These are phyloP conservation scores for Linum usitatissimum DNA, from an alignment of 345 rosid genomes.

Conservation along the genomic window DNA sequence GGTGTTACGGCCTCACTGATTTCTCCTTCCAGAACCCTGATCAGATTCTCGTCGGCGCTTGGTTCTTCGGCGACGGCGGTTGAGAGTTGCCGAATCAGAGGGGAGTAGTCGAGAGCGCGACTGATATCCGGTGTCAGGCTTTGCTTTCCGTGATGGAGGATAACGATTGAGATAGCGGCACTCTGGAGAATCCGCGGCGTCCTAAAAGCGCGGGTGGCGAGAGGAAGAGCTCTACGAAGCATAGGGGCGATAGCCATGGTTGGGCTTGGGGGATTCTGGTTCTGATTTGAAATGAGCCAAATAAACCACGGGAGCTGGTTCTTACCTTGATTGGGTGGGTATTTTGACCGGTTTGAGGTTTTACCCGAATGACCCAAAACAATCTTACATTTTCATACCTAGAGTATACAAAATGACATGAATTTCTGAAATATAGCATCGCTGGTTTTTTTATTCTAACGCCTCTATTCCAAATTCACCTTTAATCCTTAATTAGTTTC, in stretches of 20 bases:
- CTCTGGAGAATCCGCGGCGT: neutral
- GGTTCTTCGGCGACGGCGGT: neutral
- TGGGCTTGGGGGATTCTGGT: neutral
- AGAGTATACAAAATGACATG: no score
- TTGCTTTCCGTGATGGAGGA: neutral
- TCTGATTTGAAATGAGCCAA: neutral
- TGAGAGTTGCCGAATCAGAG: neutral
- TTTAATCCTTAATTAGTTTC: no score
- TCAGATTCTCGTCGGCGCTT: neutral
- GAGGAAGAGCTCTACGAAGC: neutral
- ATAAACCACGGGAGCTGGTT: no score
- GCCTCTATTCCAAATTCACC: no score
- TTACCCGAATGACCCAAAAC: no score
- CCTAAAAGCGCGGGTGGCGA: neutral
- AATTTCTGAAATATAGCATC: no score
- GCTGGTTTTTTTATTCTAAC: no score
- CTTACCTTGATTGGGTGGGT: no score
- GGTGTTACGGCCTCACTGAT: neutral
- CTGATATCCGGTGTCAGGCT: neutral
- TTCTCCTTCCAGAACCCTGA: neutral
- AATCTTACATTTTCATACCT: no score
- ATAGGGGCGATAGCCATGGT: neutral
- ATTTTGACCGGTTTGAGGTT: no score
- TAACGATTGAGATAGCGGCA: neutral
- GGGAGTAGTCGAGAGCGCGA: neutral